Evolutionary conservation across 2,329 filamentous ascomycete genomes (phyloP), one percentile per base, ranked within the genome.

Genomic region (Exophiala bonariae): DNA sequence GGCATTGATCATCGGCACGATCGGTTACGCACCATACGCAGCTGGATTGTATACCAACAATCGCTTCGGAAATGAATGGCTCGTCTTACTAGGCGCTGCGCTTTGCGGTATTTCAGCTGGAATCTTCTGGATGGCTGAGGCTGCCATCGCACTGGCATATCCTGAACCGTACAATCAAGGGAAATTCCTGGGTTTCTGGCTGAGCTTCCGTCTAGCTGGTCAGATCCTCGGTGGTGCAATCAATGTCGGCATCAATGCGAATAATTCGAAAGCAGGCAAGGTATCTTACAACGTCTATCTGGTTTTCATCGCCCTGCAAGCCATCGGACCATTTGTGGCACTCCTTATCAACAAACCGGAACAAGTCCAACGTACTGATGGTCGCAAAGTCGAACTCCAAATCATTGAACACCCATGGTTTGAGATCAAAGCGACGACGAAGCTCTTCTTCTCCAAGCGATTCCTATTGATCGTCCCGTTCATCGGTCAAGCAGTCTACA

Each of bases 101-200:
- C 69, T 85, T 0, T 89, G 85, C 53, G 85, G 85, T 14, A 74
- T 87, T 23, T 83, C 81, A 0, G 85, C 86, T 0, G 86, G 86
- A 0, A 72, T 89, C 0, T 89, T 89, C 65, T 89, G 86, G 86
- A 83, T 83, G 73, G 80, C 85, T 0, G 86, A 89, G 65, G 83
- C 83, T 1, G 85, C 86, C 0, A 86, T 89, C 47, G 85, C 85
- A 0, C 78, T 89, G 16, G 76, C 81, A 0, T 89, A 89, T 54
- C 85, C 85, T 0, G 85, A 89, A 57, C 83, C 84, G 0, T 81
- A 79, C 60, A 86, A 86, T 38, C 77, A 79, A 43, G 83, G 82
- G 0, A 76, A 76, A 13, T 80, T 82, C 14, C 68, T 89, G 0
- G 85, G 83, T 0, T 82, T 85, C 59, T 89, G 86, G 86, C 72